Base-by-base conservation (phyloP, 202 grass and related monocot genomes). In the Setaria italica region DNA sequence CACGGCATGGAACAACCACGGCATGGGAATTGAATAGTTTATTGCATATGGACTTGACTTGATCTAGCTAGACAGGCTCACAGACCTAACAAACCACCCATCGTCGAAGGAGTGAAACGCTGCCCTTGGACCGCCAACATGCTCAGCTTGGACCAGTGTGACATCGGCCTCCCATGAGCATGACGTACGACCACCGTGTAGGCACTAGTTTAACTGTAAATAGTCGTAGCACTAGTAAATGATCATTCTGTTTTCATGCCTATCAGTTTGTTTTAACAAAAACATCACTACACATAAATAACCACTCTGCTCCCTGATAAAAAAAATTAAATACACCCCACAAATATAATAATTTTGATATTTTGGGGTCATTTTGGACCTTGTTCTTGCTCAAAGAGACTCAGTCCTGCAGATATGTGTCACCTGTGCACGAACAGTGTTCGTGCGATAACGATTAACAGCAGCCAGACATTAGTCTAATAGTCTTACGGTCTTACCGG, bases 1-100 rank as follows among this genome's bases (percentile, higher is more conserved):
- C 85, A 91, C 85, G 85, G 65, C 85, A 91, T 91, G 77, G 51
- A 72, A 34, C 56, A 88, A 85, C 71, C 47, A 84, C 21, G 57
- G 11, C 70, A 3, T 34, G 79, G 74, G 74, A 59, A 45, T 88
- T 53, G 48, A 51, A 60, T 88, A 82, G 65, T 88, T 82, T 82
- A 85, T 82, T 77, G 33, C 72, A 30, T 60, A 77, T 62, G 74
- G 71, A 82, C 82, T 88, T 85, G 85, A 88, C 82, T 81, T 66
- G 20, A 33, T 85, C 39, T 43, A 56, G 65, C 78, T 91, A 67
- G 30, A 81, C 56, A 49, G 49, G 57, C 64, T 35, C 72, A 19
- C 48, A 53, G 15, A 55, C 72, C 83, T 65, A 86, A 78, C 70
- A 66, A 82, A 82, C 63, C 14, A 17, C 32, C 10, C 49, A 20